Base-by-base conservation (phyloP, 768 basidiomycete species). In the Trametes sanguinea region DNA sequence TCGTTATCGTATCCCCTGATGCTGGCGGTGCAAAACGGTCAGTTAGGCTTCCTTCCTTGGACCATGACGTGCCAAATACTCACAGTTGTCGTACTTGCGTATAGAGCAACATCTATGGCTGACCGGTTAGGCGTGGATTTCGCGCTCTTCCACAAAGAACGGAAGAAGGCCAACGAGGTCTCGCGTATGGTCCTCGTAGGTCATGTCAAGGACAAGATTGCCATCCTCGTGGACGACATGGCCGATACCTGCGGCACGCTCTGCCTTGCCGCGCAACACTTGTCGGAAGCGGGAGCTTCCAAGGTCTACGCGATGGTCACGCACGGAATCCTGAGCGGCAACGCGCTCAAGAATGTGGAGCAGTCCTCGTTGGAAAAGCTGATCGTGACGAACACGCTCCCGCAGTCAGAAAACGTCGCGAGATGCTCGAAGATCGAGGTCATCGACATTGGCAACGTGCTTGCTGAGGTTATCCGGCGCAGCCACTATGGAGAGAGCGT, bases 141-240 rank as follows among this genome's bases (percentile, higher is more conserved):
- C 78, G 97, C 97, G 29, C 80, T 99, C 57, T 98, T 98, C 82
- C 97, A 99, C 85, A 95, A 98, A 73, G 97, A 99, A 81, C 90
- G 96, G 63, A 95, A 95, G 80, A 95, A 93, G 77, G 93, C 93
- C 33, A 96, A 95, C 75, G 90, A 94, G 65, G 93, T 96, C 6
- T 94, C 93, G 62, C 86, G 94, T 58, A 95, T 95, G 94, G 85
- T 95, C 58, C 86, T 99, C 54, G 96, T 99, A 47, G 97, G 97
- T 1, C 88, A 94, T 70, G 95, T 95, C 64, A 87, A 85, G 72
- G 94, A 88, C 72, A 95, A 98, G 78, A 83, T 87, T 45, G 97
- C 95, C 56, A 95, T 99, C 60, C 81, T 99, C 32, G 91, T 98
- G 47, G 97, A 98, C 80, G 97, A 99, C 80, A 98, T 99, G 94